phyloP scores from a whole-genome alignment of 2,329 filamentous ascomycete species.

The Drechslerella stenobrocha region DNA sequence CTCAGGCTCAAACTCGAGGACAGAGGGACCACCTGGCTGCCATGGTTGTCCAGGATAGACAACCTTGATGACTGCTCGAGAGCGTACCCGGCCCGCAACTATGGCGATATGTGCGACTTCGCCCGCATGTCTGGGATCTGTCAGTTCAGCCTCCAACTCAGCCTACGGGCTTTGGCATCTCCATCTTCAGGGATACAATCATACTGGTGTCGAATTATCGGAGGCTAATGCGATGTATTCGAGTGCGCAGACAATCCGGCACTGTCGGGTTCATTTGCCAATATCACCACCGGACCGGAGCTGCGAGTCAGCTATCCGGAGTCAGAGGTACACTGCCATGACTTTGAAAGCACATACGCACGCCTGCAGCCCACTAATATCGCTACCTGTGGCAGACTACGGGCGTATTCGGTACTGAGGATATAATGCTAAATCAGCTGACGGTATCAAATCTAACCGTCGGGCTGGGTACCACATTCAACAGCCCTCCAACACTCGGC shows the following conservation, averaged over 20 bases:
- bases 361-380: no score
- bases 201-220: neutral
- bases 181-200: neutral
- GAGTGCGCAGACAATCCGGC: conserved; percentile 15
- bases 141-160: conserved; percentile 4
- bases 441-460: conserved; percentile 17
- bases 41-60: conserved; percentile 29
- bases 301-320: conserved; percentile 15
- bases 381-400: neutral
- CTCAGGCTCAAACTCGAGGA: conserved; percentile 32
- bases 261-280: conserved; percentile 13
- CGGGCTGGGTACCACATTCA: conserved; percentile 17
- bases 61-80: conserved; percentile 9
- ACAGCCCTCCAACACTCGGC: conserved; percentile 25
- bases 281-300: conserved; percentile 23
- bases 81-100: conserved; percentile 20
- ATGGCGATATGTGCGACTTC: conserved; percentile 23
- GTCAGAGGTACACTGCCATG: conserved; percentile 13
- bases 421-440: conserved; percentile 27
- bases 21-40: conserved; percentile 32
- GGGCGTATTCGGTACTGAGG: conserved; percentile 27
- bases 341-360: neutral
- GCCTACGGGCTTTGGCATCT: no score
- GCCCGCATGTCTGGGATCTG: conserved; percentile 33
- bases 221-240: neutral